phyloP scores from a whole-genome alignment of 306 rosid species.

The Lathyrus tuberosus region DNA sequence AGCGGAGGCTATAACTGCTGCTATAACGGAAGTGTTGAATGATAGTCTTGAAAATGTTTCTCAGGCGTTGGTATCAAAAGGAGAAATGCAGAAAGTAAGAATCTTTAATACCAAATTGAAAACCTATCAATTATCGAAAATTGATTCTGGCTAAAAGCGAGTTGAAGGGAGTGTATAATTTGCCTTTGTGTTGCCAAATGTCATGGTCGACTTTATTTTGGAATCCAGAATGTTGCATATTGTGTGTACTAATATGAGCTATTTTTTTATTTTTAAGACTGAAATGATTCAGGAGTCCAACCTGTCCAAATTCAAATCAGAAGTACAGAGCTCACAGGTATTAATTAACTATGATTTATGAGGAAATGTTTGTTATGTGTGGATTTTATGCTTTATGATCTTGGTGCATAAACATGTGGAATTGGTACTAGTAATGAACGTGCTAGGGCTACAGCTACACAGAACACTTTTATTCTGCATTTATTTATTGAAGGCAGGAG shows the following conservation, averaged over 20 bases:
- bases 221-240: neutral
- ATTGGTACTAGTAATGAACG: neutral
- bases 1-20: slow-evolving; percentile 93
- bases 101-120: neutral
- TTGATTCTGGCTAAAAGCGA: too few relatives aligned
- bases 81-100: slow-evolving; percentile 83
- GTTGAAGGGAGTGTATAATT: neutral
- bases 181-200: neutral
- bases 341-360: slow-evolving; percentile 2
- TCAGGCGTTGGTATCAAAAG: slow-evolving; percentile 77
- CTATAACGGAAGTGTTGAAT: slow-evolving; percentile 81
- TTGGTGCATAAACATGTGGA: neutral
- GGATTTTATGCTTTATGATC: slow-evolving; percentile 10
- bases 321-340: slow-evolving; percentile 97
- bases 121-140: neutral
- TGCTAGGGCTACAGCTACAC: neutral
- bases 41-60: slow-evolving; percentile 87
- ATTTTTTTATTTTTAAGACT: slow-evolving; percentile 41
- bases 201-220: neutral
- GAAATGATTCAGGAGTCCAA: slow-evolving; percentile 84
- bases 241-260: slow-evolving; percentile 15
- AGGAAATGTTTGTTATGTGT: neutral
- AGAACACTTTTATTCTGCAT: neutral
- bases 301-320: slow-evolving; percentile 84
- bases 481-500: slow-evolving; percentile 1